Percentiles rank a stretch among this genome's conserved stretches.
Conservation (phyloP, 768 basidiomycete genomes). For the Termitomyces titanicus region DNA sequence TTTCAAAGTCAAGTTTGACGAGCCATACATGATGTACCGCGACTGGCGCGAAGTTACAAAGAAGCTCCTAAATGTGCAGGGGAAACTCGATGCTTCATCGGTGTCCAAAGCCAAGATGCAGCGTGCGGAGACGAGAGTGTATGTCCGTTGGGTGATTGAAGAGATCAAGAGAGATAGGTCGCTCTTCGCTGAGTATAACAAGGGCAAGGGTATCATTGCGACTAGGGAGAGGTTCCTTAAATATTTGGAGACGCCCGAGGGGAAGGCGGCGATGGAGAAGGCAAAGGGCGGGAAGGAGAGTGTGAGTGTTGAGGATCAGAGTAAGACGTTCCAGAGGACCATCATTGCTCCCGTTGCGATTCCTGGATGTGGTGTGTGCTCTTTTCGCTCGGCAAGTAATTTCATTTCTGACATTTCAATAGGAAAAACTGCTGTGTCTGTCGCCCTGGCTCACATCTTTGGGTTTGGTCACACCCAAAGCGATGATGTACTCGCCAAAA, state of each 20-base stretch:
- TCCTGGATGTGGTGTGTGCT: conserved; percentile 84
- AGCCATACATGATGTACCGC: conserved; percentile 98
- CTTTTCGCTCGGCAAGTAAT: conserved; percentile 12
- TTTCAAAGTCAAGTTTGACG: conserved; percentile 99
- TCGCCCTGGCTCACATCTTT: conserved; percentile 79
- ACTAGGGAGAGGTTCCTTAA: conserved; percentile 75
- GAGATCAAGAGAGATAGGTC: conserved; percentile 63
- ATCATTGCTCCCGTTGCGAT: conserved; percentile 87
- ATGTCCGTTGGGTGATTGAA: conserved; percentile 77
- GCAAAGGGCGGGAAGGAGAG: conserved; percentile 30
- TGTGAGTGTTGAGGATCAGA: conserved; percentile 20
- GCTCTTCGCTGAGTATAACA: conserved; percentile 59
- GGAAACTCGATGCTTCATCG: conserved; percentile 24
- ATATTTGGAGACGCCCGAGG: conserved; percentile 57
- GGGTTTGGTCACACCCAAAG: conserved; percentile 90
- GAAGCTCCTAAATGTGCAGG: conserved; percentile 45
- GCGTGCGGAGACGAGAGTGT: conserved; percentile 73
- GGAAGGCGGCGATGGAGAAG: conserved; percentile 27
- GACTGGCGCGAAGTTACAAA: conserved; percentile 97
- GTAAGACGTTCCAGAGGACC: conserved; percentile 57
- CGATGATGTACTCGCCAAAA: conserved; percentile 83
- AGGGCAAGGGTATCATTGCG: conserved; percentile 82
- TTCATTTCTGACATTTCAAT: not conserved
- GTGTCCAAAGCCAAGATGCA: conserved; percentile 67
- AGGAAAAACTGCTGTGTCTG: conserved; percentile 87